phyloP scores from a whole-genome alignment of 768 basidiomycete genomes.

The Gloeostereum incarnatum region DNA sequence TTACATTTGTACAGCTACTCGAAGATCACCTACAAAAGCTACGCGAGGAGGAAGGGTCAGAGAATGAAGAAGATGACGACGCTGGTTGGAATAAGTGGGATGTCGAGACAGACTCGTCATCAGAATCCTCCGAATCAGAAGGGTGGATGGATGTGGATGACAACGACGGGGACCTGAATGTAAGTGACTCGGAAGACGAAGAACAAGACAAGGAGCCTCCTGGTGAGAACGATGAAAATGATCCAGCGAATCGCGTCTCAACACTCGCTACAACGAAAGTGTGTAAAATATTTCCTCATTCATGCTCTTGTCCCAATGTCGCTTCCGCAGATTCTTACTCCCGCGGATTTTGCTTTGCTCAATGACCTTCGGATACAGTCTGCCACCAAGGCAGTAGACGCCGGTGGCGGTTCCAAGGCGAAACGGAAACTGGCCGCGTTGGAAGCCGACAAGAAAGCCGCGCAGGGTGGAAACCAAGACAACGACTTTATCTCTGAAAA shows the following conservation, averaged over 20 bases:
- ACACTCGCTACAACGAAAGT: conserved; percentile 80
- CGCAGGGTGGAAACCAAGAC: conserved; percentile 14
- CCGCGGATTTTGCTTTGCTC: conserved; percentile 89
- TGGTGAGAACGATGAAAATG: conserved; percentile 28
- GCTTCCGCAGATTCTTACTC: conserved; percentile 78
- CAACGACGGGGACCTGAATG: conserved; percentile 53
- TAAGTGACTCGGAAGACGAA: conserved; percentile 84
- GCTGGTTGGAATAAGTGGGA: conserved; percentile 88
- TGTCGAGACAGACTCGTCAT: conserved; percentile 59
- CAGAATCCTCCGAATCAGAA: conserved; percentile 44
- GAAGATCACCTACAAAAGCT: conserved; percentile 78
- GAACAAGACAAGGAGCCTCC: conserved; percentile 45
- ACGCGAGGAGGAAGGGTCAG: conserved; percentile 54
- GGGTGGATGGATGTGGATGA: conserved; percentile 82
- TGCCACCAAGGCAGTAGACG: conserved; percentile 59
- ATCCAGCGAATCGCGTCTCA: conserved; percentile 35
- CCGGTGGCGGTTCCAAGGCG: conserved; percentile 60
- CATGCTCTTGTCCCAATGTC: not conserved
- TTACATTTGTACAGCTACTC: conserved; percentile 45
- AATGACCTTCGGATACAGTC: conserved; percentile 83
- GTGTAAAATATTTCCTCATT: conserved; percentile 6
- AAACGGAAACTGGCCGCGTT: conserved; percentile 86
- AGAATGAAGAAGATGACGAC: conserved; percentile 49
- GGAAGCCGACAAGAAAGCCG: conserved; percentile 58
- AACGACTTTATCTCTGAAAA: conserved; percentile 75